Base-by-base conservation (phyloP, 2,329 filamentous ascomycete genomes). In the Nothopassalora personata region DNA sequence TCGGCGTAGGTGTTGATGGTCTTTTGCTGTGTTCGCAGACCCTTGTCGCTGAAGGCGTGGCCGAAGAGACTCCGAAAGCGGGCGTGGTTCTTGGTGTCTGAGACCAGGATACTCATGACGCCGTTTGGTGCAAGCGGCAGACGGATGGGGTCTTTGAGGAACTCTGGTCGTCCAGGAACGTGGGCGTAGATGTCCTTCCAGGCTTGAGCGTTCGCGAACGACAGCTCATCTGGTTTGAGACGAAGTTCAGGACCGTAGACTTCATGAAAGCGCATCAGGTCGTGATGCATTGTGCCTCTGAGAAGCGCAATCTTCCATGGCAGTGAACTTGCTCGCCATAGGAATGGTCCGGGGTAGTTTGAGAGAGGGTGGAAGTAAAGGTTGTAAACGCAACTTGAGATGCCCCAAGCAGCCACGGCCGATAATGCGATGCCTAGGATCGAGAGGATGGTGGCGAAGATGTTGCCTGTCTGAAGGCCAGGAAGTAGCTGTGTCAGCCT, bases 171-270 rank as follows among this genome's bases (percentile, higher is more conserved):
- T 4, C 46, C 46, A 5, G 46, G 46, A 11, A 27, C 28, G 46
- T 75, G 75, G 23, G 76, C 73, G 61, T 74, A 74, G 28, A 79
- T 77, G 34, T 78, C 75, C 62, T 73, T 71, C 74, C 78, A 81
- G 1, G 71, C 70, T 7, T 69, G 53, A 6, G 70, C 60, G 31
- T 72, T 66, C 33, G 69, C 73, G 62, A 77, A 81, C 1, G 77
- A 75, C 1, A 81, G 72, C 63, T 80, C 77, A 57, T 78, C 72
- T 1, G 79, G 78, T 6, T 72, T 73, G 48, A 80, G 68, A 15
- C 79, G 76, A 7, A 81, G 77, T 23, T 79, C 69, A 1, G 71
- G 69, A 7, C 78, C 78, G 61, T 76, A 76, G 27, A 63, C 53
- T 2, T 66, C 58, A 63, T 77, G 75, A 5, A 76, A 63, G 18